A percentile compares a stretch with the other conserved stretches of the same genome.
phyloP scores from a whole-genome alignment of 2,329 filamentous ascomycete species.

The Fusarium devonianum region DNA sequence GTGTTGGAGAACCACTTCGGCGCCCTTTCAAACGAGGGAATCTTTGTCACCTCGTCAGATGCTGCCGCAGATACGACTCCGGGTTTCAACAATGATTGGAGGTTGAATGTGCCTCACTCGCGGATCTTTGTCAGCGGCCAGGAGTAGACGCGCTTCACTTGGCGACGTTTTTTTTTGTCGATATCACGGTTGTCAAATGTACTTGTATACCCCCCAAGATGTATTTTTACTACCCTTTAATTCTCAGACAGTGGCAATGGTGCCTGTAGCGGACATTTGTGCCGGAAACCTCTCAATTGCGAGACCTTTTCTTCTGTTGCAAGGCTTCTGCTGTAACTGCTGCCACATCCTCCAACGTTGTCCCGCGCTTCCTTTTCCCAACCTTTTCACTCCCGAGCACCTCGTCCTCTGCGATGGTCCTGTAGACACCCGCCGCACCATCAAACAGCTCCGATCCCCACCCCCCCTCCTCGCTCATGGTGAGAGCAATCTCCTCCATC shows the following conservation, averaged over 20 bases:
- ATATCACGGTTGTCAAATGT: background rate
- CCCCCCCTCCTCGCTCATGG: constrained; percentile 70
- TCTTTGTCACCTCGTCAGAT: constrained; percentile 56
- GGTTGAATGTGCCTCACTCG: constrained; percentile 48
- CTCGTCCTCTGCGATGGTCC: constrained; percentile 66
- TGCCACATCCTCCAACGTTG: constrained; percentile 65
- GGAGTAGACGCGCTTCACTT: background rate
- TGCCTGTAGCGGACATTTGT: too few species aligned
- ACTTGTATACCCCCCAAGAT: constrained; percentile 17
- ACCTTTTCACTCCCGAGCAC: constrained; percentile 66
- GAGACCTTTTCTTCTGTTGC: constrained; percentile 50
- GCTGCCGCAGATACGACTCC: constrained; percentile 35
- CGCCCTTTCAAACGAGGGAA: constrained; percentile 65
- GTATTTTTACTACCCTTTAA: constrained; percentile 13
- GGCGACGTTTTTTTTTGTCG: too few species aligned
- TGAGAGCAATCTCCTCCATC: constrained; percentile 77
- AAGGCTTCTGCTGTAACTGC: constrained; percentile 56
- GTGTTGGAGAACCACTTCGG: constrained; percentile 62
- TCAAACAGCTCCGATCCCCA: constrained; percentile 64
- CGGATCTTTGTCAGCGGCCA: constrained; percentile 38
- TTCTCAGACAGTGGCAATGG: constrained; percentile 9
- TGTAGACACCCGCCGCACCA: constrained; percentile 68
- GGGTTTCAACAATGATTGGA: constrained; percentile 44
- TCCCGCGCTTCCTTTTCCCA: constrained; percentile 62
- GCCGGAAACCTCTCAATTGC: too few species aligned